phyloP scores from a whole-genome alignment of 1,284 basidiomycete species.

The Mycena sp. region DNA sequence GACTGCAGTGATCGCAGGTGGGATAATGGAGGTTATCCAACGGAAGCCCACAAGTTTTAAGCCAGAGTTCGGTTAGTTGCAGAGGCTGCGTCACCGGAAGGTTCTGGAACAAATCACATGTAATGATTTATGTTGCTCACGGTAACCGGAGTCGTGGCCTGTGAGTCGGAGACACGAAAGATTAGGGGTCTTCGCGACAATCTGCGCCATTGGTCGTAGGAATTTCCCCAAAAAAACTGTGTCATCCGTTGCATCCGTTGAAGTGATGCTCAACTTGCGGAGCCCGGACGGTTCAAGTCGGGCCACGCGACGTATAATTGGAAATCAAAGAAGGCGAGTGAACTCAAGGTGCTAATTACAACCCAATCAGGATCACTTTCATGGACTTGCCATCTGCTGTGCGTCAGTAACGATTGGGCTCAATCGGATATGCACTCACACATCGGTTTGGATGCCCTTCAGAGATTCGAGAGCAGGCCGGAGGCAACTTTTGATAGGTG shows the following conservation, averaged over 20 bases:
- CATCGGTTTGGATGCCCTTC: background rate
- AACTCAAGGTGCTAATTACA: background rate
- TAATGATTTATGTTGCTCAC: too few species aligned
- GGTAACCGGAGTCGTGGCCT: too few species aligned
- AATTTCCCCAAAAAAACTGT: too few species aligned
- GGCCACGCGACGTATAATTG: background rate
- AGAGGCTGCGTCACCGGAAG: background rate
- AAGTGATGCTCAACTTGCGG: background rate
- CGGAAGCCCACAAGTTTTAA: background rate
- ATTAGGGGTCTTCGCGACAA: background rate
- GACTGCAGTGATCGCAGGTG: background rate
- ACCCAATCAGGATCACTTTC: background rate
- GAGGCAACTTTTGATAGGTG: background rate
- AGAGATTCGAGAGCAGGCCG: background rate
- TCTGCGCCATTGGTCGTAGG: background rate
- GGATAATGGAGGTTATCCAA: background rate
- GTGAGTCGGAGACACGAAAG: background rate
- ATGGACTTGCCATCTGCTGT: background rate
- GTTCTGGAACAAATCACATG: background rate
- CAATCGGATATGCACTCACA: background rate
- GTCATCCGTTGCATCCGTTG: background rate
- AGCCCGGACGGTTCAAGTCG: background rate
- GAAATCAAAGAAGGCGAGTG: background rate
- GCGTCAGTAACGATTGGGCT: background rate
- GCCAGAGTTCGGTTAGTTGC: background rate